Percentiles rank a stretch among this genome's conserved stretches.
phyloP scores from a whole-genome alignment of 352 stramenopile genomes.

The Phytophthora idaei region DNA sequence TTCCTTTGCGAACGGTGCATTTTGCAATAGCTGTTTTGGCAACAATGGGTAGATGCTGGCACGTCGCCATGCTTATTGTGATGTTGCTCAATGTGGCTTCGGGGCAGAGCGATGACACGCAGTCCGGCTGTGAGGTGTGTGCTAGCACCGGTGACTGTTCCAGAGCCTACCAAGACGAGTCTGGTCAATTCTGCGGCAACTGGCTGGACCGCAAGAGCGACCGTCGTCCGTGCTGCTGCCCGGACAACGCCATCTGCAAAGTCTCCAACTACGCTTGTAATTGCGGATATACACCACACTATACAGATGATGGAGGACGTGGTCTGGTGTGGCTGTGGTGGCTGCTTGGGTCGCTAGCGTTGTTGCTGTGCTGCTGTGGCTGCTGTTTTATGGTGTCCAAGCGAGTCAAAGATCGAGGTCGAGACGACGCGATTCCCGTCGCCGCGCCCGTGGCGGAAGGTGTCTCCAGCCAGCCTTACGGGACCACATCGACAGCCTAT shows the following conservation, averaged over 20 bases:
- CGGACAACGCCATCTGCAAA: constrained; percentile 43
- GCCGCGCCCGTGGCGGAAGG: constrained; percentile 19
- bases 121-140: constrained; percentile 59
- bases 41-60: neutral
- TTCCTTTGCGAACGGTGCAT: neutral
- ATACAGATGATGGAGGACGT: constrained; percentile 1
- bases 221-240: constrained; percentile 55
- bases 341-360: constrained; percentile 35
- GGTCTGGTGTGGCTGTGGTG: constrained; percentile 54
- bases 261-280: constrained; percentile 61
- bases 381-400: constrained; percentile 34
- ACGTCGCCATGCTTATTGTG: neutral
- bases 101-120: constrained; percentile 23
- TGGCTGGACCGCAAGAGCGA: constrained; percentile 57
- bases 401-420: constrained; percentile 3
- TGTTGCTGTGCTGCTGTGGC: constrained; percentile 38
- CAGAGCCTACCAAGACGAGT: constrained; percentile 34
- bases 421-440: constrained; percentile 22
- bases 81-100: constrained; percentile 7
- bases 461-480: constrained; percentile 11
- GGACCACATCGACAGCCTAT: constrained; percentile 19
- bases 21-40: neutral
- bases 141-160: constrained; percentile 49
- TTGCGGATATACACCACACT: constrained; percentile 30
- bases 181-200: constrained; percentile 58